Evolutionary conservation across 257 asterid species (phyloP), one percentile per base, ranked within the genome.

Genomic region (Rhazya stricta): DNA sequence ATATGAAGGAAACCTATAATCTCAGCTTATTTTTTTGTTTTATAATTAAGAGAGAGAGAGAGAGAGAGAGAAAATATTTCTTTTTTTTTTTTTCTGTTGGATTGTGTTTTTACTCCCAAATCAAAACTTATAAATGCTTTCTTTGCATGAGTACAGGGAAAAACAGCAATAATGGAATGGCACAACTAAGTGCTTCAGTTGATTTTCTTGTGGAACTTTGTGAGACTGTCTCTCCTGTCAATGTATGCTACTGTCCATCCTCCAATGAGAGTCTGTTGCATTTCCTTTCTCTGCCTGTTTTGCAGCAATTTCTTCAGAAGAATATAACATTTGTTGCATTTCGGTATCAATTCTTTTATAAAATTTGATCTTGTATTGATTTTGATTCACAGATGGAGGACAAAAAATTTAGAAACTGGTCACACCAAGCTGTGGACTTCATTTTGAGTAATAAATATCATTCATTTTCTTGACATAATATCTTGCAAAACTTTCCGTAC

Each of bases 131-230:
- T 36, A 30, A 29, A 27, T 39, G 19, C 4, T 73, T 18, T 34
- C 63, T 68, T 45, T 72, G 66, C 46, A 32, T 30, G 15, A 39
- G 57, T 78, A 80, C 91, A 89, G 99, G 85, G 58, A 61, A 45
- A 78, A 75, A 70, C 73, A 75, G 66, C 39, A 89, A 87, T 61
- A 88, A 79, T 61, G 87, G 80, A 82, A 56, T 88, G 62, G 99
- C 89, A 82, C 89, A 85, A 77, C 86, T 95, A 77, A 82, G 92
- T 74, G 84, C 91, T 78, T 88, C 99, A 39, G 90, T 86, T 76
- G 99, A 95, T 87, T 92, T 95, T 83, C 98, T 95, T 60, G 94
- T 92, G 89, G 96, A 92, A 80, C 89, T 89, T 65, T 92, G 96
- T 77, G 94, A 88, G 81, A 84, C 86, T 68, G 74, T 84, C 75